Conservation (phyloP, 108 stramenopile genomes). For the Chaetoceros tenuissimus region DNA sequence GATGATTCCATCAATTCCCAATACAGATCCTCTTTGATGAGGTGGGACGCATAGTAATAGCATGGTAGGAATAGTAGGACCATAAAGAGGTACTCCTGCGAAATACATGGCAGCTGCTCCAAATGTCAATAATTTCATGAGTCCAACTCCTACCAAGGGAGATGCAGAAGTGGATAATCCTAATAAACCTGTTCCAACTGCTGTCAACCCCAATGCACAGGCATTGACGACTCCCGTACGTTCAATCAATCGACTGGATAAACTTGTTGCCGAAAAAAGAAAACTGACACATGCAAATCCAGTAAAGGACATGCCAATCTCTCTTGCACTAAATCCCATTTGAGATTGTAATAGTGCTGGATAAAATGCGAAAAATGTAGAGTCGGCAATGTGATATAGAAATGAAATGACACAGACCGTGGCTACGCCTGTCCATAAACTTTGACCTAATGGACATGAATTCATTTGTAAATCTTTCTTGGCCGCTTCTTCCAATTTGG, state of each 20-base stretch:
- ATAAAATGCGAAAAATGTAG: slow-evolving; percentile 73
- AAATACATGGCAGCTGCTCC: slow-evolving; percentile 59
- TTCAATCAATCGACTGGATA: slow-evolving; percentile 35
- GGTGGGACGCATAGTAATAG: slow-evolving; percentile 69
- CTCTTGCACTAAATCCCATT: slow-evolving; percentile 31
- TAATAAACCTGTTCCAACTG: slow-evolving; percentile 43
- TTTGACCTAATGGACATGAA: slow-evolving; percentile 58
- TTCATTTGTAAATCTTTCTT: slow-evolving; percentile 23
- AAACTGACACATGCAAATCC: slow-evolving; percentile 60
- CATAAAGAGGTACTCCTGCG: slow-evolving; percentile 65
- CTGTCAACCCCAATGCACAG: slow-evolving; percentile 48
- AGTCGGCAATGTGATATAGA: slow-evolving; percentile 62
- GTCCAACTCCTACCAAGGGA: slow-evolving; percentile 6
- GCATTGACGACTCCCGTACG: slow-evolving; percentile 48
- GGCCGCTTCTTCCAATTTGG: neutral
- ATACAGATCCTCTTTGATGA: slow-evolving; percentile 44
- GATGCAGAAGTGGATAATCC: slow-evolving; percentile 20
- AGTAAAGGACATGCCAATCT: slow-evolving; percentile 58
- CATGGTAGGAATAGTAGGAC: slow-evolving; percentile 72
- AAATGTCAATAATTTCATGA: slow-evolving; percentile 14
- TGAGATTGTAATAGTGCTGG: slow-evolving; percentile 45
- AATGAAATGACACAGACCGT: slow-evolving; percentile 56
- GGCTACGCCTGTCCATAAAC: slow-evolving; percentile 63
- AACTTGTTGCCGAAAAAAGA: slow-evolving; percentile 33
- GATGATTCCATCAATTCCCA: slow-evolving; percentile 66